Conservation (phyloP, 2,329 filamentous ascomycete species). For the Akanthomyces lecanii region DNA sequence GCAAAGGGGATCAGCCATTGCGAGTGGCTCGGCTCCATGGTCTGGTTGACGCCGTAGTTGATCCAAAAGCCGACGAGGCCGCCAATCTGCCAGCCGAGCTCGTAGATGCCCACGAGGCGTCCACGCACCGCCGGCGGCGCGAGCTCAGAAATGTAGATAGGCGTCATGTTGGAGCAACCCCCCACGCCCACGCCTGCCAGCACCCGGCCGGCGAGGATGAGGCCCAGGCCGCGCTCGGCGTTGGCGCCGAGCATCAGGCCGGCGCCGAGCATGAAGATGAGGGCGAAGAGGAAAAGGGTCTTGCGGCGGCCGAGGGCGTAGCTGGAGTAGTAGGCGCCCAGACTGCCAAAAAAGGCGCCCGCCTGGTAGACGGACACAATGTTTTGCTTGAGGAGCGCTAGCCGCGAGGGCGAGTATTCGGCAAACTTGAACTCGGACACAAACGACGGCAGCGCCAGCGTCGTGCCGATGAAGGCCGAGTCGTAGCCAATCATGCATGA, state of each 20-base stretch:
- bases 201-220: constrained; percentile 59
- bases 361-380: constrained; percentile 81
- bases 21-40: constrained; percentile 40
- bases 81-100: constrained; percentile 62
- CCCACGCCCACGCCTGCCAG: constrained; percentile 62
- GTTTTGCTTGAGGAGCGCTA: constrained; percentile 63
- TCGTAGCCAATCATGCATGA: constrained; percentile 59
- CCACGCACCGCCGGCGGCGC: constrained; percentile 61
- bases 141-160: constrained; percentile 58
- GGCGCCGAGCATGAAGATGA: constrained; percentile 66
- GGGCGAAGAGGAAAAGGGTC: constrained; percentile 56
- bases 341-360: constrained; percentile 76
- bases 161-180: constrained; percentile 58
- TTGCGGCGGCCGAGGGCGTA: constrained; percentile 65
- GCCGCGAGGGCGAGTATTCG: constrained; percentile 40
- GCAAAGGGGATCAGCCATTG: constrained; percentile 65
- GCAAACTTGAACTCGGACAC: constrained; percentile 62
- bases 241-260: constrained; percentile 68
- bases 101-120: constrained; percentile 62
- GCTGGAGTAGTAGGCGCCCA: constrained; percentile 61
- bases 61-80: constrained; percentile 62
- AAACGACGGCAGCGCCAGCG: constrained; percentile 67
- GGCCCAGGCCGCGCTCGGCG: constrained; percentile 56
- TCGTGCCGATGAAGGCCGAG: constrained; percentile 75
- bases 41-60: constrained; percentile 57